Base-by-base conservation (phyloP, 495 filamentous ascomycete species). In the Penicillium samsonianum region DNA sequence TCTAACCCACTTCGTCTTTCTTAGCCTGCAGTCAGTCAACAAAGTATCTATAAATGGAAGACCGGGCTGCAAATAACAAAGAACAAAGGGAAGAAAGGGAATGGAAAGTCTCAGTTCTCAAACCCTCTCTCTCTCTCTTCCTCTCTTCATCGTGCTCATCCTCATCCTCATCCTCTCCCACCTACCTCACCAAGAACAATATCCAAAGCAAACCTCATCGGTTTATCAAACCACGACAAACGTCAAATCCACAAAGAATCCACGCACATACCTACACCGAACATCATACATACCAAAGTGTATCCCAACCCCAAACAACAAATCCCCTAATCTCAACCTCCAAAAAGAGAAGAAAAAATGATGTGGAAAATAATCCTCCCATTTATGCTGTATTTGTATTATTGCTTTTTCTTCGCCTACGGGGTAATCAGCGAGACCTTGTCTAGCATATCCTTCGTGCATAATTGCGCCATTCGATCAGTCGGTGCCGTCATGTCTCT, bases 401-500 rank as follows among this genome's bases (percentile, higher is more conserved):
- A 50, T 41, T 52, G 46, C 33, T 44, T 41, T 14, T 37, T 51
- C 50, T 6, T 42, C 25, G 23, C 26, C 8, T 53, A 53, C 50
- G n/a, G 17, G 0, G 2, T 22, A 20, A 25, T 46, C 14, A 17
- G 17, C 30, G 8, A 23, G 19, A 9, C 20, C 12, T 11, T 16
- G 5, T 33, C 22, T 4, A 22, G 8, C 22, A 25, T 55, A 10
- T 38, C 45, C 5, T 57, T 35, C 17, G n/a, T 42, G 31, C 22
- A 17, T 2, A 4, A 65, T 60, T 61, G 45, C 53, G 51, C 58
- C 48, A 62, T 64, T 17, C 16, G 56, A 8, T 52, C 50, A 38
- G 35, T n/a, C 2, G 0, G 35, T 64, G 55, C 58, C 61, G 61
- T 55, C 55, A 64, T 55, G 12, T 43, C 50, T 4, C 3, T 53